phyloP scores from a whole-genome alignment of 1,284 basidiomycete genomes.

The Apiotrichum montevideense region DNA sequence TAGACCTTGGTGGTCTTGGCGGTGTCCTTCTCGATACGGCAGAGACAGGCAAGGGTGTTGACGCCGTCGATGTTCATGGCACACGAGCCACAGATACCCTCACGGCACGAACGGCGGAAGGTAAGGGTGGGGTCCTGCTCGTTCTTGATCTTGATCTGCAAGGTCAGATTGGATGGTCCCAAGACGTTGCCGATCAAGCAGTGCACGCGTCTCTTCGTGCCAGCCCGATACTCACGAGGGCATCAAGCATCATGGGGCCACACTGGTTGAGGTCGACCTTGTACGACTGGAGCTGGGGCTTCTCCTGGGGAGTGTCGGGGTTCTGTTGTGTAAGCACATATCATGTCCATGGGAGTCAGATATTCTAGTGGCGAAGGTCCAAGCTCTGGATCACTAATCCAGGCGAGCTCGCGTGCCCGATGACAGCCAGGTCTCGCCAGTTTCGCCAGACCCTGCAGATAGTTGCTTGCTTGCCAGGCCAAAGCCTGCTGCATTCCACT shows the following conservation, averaged over 20 bases:
- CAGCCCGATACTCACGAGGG: slow-evolving; percentile 36
- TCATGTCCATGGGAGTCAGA: not conserved
- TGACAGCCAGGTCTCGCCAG: not conserved
- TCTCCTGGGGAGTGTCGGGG: slow-evolving; percentile 87
- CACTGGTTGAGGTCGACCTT: slow-evolving; percentile 88
- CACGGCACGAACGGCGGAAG: slow-evolving; percentile 92
- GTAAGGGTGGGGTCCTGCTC: slow-evolving; percentile 94
- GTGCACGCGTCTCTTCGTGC: too few relatives aligned
- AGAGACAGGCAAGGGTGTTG: slow-evolving; percentile 96
- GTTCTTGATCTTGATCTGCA: slow-evolving; percentile 97
- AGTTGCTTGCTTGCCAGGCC: not conserved
- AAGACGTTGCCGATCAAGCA: not conserved
- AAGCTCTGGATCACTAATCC: too few relatives aligned
- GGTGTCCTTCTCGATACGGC: slow-evolving; percentile 77
- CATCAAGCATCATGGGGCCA: slow-evolving; percentile 83
- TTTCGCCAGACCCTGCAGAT: too few relatives aligned
- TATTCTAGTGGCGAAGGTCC: too few relatives aligned
- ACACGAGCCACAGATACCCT: slow-evolving; percentile 97
- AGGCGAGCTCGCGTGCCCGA: not conserved
- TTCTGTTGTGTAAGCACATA: slow-evolving; percentile 58
- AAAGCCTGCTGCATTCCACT: not conserved
- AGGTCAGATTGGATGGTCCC: not conserved
- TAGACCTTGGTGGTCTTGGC: slow-evolving; percentile 83
- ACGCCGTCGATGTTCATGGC: slow-evolving; percentile 99
- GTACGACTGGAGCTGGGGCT: slow-evolving; percentile 88